Conservation (phyloP, 768 basidiomycete species). For the Pleurotus platypus region DNA sequence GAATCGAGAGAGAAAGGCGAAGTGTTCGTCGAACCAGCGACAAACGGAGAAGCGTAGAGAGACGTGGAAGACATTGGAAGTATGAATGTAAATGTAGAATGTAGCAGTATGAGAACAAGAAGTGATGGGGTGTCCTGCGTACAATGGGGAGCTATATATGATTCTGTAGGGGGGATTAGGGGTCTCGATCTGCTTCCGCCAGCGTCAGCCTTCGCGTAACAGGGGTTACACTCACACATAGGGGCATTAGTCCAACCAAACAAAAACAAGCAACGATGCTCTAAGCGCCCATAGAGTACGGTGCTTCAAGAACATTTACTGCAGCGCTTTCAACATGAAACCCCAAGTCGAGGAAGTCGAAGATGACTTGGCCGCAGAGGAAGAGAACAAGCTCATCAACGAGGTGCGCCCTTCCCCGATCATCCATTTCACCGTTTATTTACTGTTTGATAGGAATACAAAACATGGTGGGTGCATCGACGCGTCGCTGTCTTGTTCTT, state of each 20-base stretch:
- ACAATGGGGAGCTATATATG: too few relatives aligned
- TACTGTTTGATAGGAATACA: constrained; percentile 60
- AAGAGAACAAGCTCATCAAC: constrained; percentile 86
- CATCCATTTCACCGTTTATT: neutral
- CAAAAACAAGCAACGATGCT: too few relatives aligned
- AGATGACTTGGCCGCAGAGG: constrained; percentile 78
- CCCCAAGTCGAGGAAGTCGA: constrained; percentile 66
- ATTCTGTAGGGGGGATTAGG: too few relatives aligned
- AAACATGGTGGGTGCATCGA: constrained; percentile 58
- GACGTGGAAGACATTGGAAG: too few relatives aligned
- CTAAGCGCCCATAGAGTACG: too few relatives aligned
- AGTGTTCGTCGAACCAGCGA: neutral
- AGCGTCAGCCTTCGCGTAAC: too few relatives aligned
- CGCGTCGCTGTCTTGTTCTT: neutral
- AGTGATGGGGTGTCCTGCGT: too few relatives aligned
- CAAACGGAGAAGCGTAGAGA: neutral
- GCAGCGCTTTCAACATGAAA: constrained; percentile 29
- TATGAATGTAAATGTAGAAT: too few relatives aligned
- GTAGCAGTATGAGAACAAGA: too few relatives aligned
- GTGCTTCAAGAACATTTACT: neutral
- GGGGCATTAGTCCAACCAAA: too few relatives aligned
- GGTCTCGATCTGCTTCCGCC: too few relatives aligned
- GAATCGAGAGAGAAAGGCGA: neutral
- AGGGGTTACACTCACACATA: too few relatives aligned
- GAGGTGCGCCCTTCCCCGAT: constrained; percentile 49